phyloP scores from a whole-genome alignment of 2,329 filamentous ascomycete species.

The Aspergillus caelatus region DNA sequence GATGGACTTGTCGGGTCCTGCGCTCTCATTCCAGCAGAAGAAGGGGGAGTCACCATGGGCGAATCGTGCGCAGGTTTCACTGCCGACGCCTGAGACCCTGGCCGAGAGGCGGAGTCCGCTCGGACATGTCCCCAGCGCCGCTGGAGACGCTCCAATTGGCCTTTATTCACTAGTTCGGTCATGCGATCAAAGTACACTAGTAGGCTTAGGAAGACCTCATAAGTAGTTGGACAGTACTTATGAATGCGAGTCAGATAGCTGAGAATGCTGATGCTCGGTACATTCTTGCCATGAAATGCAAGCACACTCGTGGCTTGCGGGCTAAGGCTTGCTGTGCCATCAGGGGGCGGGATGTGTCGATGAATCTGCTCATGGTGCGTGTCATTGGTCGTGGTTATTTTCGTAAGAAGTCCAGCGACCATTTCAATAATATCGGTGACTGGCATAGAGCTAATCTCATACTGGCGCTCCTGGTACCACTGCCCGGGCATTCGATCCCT shows the following conservation, averaged over 20 bases:
- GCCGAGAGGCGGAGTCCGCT: slow-evolving; percentile 18
- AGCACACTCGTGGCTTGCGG: slow-evolving; percentile 74
- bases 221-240: slow-evolving; percentile 98
- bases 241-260: slow-evolving; percentile 96
- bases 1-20: slow-evolving; percentile 37
- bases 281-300: slow-evolving; percentile 97
- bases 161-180: slow-evolving; percentile 91
- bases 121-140: slow-evolving; percentile 27
- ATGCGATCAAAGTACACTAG: slow-evolving; percentile 98
- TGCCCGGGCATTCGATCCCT: slow-evolving; percentile 45
- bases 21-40: slow-evolving; percentile 37
- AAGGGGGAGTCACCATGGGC: slow-evolving; percentile 41
- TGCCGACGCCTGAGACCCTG: slow-evolving; percentile 22
- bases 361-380: slow-evolving; percentile 89
- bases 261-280: slow-evolving; percentile 93
- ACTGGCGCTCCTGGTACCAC: slow-evolving; percentile 62
- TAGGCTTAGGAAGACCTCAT: slow-evolving; percentile 94
- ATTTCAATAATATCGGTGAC: slow-evolving; percentile 98
- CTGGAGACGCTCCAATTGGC: slow-evolving; percentile 66
- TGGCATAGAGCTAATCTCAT: slow-evolving; percentile 97
- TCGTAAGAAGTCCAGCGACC: slow-evolving; percentile 93
- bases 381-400: slow-evolving; percentile 97
- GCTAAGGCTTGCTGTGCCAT: slow-evolving; percentile 61
- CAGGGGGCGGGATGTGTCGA: slow-evolving; percentile 66
- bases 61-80: slow-evolving; percentile 25